Percentiles rank a stretch among this genome's conserved stretches.
phyloP scores from a whole-genome alignment of 495 filamentous ascomycete genomes.

The Penicillium canescens region DNA sequence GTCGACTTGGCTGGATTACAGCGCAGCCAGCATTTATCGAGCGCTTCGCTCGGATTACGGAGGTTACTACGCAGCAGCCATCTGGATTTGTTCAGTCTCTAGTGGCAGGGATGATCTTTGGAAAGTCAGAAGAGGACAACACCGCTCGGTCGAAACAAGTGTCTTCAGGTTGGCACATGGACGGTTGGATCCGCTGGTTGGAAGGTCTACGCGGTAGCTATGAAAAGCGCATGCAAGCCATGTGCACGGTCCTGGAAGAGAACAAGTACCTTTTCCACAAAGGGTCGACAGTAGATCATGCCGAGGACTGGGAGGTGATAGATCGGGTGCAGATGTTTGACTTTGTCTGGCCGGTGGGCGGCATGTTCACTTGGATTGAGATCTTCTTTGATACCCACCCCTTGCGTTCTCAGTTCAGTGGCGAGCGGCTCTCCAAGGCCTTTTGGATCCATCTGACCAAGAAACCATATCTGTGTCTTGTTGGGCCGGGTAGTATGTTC shows the following conservation, averaged over 20 bases:
- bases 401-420: slow-evolving; percentile 49
- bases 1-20: slow-evolving; percentile 76
- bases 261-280: slow-evolving; percentile 58
- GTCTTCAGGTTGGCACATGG: slow-evolving; percentile 69
- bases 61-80: slow-evolving; percentile 77
- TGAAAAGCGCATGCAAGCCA: slow-evolving; percentile 75
- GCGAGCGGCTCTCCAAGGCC: slow-evolving; percentile 51
- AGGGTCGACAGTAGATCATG: slow-evolving; percentile 31
- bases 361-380: slow-evolving; percentile 90
- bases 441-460: slow-evolving; percentile 74
- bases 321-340: slow-evolving; percentile 68
- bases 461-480: slow-evolving; percentile 65
- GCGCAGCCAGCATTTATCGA: slow-evolving; percentile 78
- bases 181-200: slow-evolving; percentile 89
- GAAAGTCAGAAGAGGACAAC: slow-evolving; percentile 47
- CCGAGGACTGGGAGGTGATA: slow-evolving; percentile 66
- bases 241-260: slow-evolving; percentile 69
- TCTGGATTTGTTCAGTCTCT: slow-evolving; percentile 85
- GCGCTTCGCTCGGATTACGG: slow-evolving; percentile 68
- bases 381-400: slow-evolving; percentile 71
- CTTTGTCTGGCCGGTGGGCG: slow-evolving; percentile 79
- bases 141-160: slow-evolving; percentile 27
- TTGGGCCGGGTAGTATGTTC: slow-evolving; percentile 71
- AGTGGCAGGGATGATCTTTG: slow-evolving; percentile 75
- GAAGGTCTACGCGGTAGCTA: slow-evolving; percentile 78